Percentiles rank a stretch among this genome's conserved stretches.
Conservation (phyloP, 2,329 filamentous ascomycete genomes). For the Cladosporium sp. region DNA sequence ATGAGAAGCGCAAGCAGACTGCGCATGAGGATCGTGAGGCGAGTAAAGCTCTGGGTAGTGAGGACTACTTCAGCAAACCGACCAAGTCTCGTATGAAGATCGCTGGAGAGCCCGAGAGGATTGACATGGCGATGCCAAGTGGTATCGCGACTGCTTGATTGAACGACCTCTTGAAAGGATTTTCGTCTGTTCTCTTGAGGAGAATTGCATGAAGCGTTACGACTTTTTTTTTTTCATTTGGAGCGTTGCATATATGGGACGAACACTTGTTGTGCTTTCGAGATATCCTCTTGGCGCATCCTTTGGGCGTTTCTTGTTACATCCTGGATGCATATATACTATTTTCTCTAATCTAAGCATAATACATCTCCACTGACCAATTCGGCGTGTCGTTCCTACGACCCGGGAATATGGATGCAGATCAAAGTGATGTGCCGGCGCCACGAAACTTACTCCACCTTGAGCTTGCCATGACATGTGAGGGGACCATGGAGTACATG, state of each 20-base stretch:
- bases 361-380: background rate
- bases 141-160: slow-evolving; percentile 2
- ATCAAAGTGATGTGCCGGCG: background rate
- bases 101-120: background rate
- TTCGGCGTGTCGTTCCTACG: background rate
- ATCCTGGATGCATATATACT: background rate
- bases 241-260: background rate
- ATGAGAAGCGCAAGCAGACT: background rate
- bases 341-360: background rate
- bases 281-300: background rate
- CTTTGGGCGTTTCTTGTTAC: background rate
- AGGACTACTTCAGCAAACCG: slow-evolving; percentile 7
- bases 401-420: background rate
- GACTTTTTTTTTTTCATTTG: background rate
- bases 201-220: background rate
- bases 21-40: background rate
- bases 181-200: background rate
- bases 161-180: background rate
- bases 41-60: background rate
- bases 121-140: slow-evolving; percentile 4
- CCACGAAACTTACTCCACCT: slow-evolving; percentile 8
- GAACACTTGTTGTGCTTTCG: background rate
- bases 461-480: background rate
- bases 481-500: background rate
- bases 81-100: background rate